Base-by-base conservation (phyloP, 768 basidiomycete species). In the Tulasnella sp. region DNA sequence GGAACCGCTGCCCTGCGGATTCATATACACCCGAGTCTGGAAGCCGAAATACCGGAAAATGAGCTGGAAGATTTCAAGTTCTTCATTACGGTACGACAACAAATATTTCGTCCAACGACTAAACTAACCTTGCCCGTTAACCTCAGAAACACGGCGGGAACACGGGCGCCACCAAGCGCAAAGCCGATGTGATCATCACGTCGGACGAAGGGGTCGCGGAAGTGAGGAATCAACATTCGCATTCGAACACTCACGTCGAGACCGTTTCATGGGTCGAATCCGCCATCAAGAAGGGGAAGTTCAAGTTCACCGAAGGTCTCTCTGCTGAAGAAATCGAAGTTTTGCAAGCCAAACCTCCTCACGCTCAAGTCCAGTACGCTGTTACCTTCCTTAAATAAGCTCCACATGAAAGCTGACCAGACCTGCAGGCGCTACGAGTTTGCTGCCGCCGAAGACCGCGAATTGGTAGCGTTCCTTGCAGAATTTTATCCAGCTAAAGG, bases 131-230 rank as follows among this genome's bases (percentile, higher is more conserved):
- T n/a, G 3, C 35, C 52, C 69, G 9, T 44, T 6, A 29, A 26
- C 7, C 5, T 22, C 34, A 70, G 69, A 70, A 47, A 52, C 22
- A 70, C 47, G 69, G 69, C 22, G 69, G 69, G 34, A 29, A 70
- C 35, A 52, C 69, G 5, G 69, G 69, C 14, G 32, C 47, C 12
- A 36, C 8, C 41, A 70, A 44, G 29, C 32, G 26, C 14, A 44
- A 52, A 16, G 69, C 69, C 17, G 26, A 70, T 16, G 69, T 70
- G 5, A 62, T 70, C 29, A 42, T 70, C 29, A 34, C 52, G 14
- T 36, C 26, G 2, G 22, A 52, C 11, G 52, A 62, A 26, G 26
- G 36, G 19, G 26, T 70, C 12, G 17, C 22, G 26, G 41, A 26
- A 5, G 9, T 62, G 34, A 26, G 69, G 29, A 36, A 26, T 2